These are phyloP conservation scores for Pulveroboletus sp. DNA, from an alignment of 768 basidiomycete species.

Conservation along the genomic window DNA sequence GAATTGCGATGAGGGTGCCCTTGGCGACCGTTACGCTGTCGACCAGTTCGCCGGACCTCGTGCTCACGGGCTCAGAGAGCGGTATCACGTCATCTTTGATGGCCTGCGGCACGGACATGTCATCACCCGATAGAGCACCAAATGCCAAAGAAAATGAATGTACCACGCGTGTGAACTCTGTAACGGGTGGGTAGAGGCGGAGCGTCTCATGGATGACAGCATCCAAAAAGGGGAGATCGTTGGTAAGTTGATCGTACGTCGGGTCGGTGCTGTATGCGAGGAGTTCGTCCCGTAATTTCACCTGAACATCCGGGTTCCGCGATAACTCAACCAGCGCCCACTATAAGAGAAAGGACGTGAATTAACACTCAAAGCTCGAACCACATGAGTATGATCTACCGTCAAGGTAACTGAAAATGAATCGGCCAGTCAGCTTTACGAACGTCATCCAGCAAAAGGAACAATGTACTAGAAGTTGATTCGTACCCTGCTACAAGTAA, in stretches of 20 bases:
- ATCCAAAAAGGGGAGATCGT: constrained; percentile 52
- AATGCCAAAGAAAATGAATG: too few species aligned
- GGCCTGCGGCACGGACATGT: constrained; percentile 22
- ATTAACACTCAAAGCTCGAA: not conserved
- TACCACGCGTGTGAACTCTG: constrained; percentile 15
- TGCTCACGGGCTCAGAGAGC: constrained; percentile 43
- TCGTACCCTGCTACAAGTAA: constrained; percentile 22
- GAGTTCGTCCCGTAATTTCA: constrained; percentile 50
- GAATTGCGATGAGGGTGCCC: constrained; percentile 42
- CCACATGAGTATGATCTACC: not conserved
- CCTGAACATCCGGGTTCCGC: constrained; percentile 43
- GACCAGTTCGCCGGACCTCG: constrained; percentile 37
- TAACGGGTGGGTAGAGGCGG: constrained; percentile 39
- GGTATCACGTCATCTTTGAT: constrained; percentile 57
- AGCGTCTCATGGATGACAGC: constrained; percentile 45
- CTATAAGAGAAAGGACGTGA: constrained; percentile 24
- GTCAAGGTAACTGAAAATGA: constrained; percentile 16
- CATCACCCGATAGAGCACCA: too few species aligned
- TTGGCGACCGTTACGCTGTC: constrained; percentile 43
- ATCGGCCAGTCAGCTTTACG: not conserved
- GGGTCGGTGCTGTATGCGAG: constrained; percentile 43
- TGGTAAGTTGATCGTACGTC: constrained; percentile 51
- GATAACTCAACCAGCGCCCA: constrained; percentile 61
- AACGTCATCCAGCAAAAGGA: not conserved
- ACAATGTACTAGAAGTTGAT: constrained; percentile 16